Conservation (phyloP, 345 rosid species). For the Populus deltoides region DNA sequence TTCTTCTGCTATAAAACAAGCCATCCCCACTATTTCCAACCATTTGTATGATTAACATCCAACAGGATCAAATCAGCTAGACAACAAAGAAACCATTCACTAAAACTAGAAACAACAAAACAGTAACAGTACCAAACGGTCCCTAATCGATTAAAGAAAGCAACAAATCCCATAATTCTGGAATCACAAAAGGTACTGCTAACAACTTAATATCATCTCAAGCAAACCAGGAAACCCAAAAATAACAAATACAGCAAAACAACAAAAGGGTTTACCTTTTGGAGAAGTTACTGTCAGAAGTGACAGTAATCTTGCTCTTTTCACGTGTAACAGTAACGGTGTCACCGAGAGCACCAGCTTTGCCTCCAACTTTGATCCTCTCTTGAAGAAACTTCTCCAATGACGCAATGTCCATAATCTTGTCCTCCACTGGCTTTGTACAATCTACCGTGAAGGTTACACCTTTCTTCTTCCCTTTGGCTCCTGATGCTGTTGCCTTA, state of each 20-base stretch:
- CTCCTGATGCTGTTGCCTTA: constrained; percentile 4
- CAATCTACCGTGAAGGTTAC: constrained; percentile 52
- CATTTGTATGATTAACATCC: not conserved
- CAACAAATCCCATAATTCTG: too few relatives aligned
- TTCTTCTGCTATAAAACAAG: not conserved
- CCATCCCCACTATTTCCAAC: not conserved
- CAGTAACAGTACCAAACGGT: too few relatives aligned
- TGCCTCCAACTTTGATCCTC: constrained; percentile 74
- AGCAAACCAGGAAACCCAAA: not conserved
- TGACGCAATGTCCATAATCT: constrained; percentile 70
- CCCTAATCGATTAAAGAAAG: too few relatives aligned
- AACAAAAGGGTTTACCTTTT: constrained; percentile 38
- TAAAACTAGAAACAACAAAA: too few relatives aligned
- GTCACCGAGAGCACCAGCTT: constrained; percentile 70
- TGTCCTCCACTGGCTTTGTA: constrained; percentile 71
- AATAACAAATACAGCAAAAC: not conserved
- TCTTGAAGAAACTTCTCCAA: constrained; percentile 76
- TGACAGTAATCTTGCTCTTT: constrained; percentile 52
- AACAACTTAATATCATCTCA: not conserved
- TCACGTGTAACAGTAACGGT: constrained; percentile 43
- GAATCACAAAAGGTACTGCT: not conserved
- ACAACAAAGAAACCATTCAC: not conserved
- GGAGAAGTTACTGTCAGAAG: constrained; percentile 56
- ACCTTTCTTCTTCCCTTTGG: constrained; percentile 53
- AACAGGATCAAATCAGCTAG: not conserved